phyloP scores from a whole-genome alignment of 768 basidiomycete genomes.

The Suillus placidus region DNA sequence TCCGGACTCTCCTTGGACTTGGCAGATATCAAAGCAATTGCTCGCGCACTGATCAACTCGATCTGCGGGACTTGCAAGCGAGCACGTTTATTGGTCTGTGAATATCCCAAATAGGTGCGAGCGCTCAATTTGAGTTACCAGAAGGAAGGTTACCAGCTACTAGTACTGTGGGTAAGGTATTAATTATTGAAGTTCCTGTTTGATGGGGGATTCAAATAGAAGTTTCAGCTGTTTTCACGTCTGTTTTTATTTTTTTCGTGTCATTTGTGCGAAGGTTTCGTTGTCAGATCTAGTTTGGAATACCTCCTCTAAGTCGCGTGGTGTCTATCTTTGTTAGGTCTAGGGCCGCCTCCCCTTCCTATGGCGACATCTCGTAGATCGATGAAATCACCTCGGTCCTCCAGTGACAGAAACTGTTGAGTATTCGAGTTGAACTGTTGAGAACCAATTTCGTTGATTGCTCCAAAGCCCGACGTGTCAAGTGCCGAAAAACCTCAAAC shows the following conservation, averaged over 20 bases:
- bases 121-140: background rate
- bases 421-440: too few relatives aligned
- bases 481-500: background rate
- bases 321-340: background rate
- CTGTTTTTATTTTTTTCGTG: background rate
- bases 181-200: background rate
- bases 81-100: background rate
- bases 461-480: background rate
- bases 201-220: background rate
- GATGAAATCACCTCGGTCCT: background rate
- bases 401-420: background rate
- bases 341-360: too few relatives aligned
- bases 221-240: background rate
- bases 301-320: constrained; percentile 2
- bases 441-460: background rate
- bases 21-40: background rate
- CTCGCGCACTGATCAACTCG: background rate
- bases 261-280: background rate
- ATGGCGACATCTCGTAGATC: background rate
- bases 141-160: constrained; percentile 1
- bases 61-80: background rate
- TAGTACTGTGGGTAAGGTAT: background rate
- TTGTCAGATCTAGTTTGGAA: background rate
- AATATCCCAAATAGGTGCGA: background rate
- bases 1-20: background rate